phyloP scores from a whole-genome alignment of 2,329 filamentous ascomycete genomes.

The Penicillium occitanis region DNA sequence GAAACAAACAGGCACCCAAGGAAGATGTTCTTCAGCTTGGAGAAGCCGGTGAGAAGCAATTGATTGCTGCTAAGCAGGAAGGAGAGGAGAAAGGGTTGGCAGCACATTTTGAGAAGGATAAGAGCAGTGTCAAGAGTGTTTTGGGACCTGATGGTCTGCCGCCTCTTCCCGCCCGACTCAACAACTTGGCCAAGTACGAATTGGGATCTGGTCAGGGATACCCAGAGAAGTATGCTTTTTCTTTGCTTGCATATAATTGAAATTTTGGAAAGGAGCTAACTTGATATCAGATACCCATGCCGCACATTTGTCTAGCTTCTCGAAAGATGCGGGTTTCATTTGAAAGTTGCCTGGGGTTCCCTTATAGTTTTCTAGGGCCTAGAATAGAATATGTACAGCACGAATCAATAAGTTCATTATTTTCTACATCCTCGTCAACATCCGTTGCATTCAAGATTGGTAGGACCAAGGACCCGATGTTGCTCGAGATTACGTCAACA shows the following conservation, averaged over 20 bases:
- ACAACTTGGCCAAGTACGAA: slow-evolving; percentile 60
- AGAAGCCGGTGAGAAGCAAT: slow-evolving; percentile 68
- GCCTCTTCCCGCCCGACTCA: slow-evolving; percentile 76
- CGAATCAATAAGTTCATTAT: not conserved
- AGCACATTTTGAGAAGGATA: slow-evolving; percentile 68
- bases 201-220: slow-evolving; percentile 69
- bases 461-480: not conserved
- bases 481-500: not conserved
- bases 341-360: not conserved
- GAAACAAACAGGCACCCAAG: slow-evolving; percentile 77
- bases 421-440: not conserved
- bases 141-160: slow-evolving; percentile 78
- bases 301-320: slow-evolving; percentile 44
- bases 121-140: slow-evolving; percentile 56
- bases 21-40: slow-evolving; percentile 73
- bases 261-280: not conserved
- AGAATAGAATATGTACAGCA: slow-evolving; percentile 7
- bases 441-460: not conserved
- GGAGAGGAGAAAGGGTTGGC: slow-evolving; percentile 71
- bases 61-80: slow-evolving; percentile 74
- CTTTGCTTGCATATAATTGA: not conserved
- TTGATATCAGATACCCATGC: slow-evolving; percentile 43
- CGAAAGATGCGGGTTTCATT: not conserved
- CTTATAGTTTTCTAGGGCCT: not conserved
- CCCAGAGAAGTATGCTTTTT: slow-evolving; percentile 58